Conservation (phyloP, 1,284 basidiomycete genomes). For the Porogramme epimiltina region DNA sequence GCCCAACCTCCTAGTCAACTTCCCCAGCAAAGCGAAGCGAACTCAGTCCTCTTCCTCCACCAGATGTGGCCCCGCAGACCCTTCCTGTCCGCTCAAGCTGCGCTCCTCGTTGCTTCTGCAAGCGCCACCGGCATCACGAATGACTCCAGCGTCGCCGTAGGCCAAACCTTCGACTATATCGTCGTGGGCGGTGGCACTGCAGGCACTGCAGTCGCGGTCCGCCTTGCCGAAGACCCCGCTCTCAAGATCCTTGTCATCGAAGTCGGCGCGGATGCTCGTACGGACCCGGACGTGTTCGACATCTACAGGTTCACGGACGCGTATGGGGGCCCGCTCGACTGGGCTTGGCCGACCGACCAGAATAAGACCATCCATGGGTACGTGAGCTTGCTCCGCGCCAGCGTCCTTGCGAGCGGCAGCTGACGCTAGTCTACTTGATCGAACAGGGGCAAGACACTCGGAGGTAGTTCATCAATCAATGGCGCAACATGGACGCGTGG, state of each 20-base stretch:
- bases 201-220: constrained; percentile 62
- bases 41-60: no score
- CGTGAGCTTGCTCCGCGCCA: constrained; percentile 16
- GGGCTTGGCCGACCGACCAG: constrained; percentile 51
- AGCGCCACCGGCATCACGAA: constrained; percentile 11
- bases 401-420: no score
- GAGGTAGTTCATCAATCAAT: constrained; percentile 63
- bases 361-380: constrained; percentile 49
- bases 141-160: constrained; percentile 2
- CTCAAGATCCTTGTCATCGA: constrained; percentile 59
- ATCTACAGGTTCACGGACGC: constrained; percentile 41
- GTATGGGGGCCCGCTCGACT: constrained; percentile 49
- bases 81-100: no score
- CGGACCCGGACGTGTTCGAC: constrained; percentile 48
- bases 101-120: no score
- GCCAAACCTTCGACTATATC: constrained; percentile 63
- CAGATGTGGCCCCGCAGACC: no score
- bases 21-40: no score
- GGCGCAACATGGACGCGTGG: constrained; percentile 61
- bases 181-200: constrained; percentile 66
- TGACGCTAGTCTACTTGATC: no score
- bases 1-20: no score
- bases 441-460: constrained; percentile 46
- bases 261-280: constrained; percentile 52
- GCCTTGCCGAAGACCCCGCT: constrained; percentile 57